phyloP scores from a whole-genome alignment of 495 filamentous ascomycete genomes.

The Podospora anserina region DNA sequence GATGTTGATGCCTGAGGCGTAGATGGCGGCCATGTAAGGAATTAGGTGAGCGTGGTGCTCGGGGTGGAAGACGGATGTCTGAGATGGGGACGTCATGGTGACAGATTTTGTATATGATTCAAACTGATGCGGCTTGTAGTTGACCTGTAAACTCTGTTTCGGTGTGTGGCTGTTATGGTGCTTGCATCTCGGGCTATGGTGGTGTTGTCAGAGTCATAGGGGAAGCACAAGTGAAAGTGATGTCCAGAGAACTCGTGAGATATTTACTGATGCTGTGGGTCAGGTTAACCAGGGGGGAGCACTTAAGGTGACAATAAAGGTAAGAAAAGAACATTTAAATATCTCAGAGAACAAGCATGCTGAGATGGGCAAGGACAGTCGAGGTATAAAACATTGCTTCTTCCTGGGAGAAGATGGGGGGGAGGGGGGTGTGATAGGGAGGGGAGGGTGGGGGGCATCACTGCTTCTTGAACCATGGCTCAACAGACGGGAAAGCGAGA shows the following conservation, averaged over 20 bases:
- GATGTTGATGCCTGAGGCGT: conserved; percentile 38
- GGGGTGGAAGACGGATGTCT: conserved; percentile 34
- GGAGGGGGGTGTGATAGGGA: background rate
- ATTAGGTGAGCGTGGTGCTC: conserved; percentile 34
- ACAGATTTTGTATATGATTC: background rate
- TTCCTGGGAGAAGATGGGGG: background rate
- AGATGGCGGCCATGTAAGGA: conserved; percentile 41
- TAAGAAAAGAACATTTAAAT: background rate
- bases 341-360: background rate
- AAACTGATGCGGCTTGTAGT: background rate
- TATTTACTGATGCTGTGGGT: background rate
- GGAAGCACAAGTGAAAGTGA: background rate
- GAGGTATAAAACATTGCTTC: conserved; percentile 1
- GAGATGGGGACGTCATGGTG: background rate
- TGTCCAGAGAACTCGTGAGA: background rate
- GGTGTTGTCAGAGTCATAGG: background rate
- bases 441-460: background rate
- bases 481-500: background rate
- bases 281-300: background rate
- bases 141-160: background rate
- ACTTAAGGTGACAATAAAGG: background rate
- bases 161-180: background rate
- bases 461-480: background rate
- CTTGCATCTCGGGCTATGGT: background rate
- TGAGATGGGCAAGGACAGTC: background rate